Evolutionary conservation across 2,329 filamentous ascomycete species (phyloP).

Genomic region (Dothistroma septosporum): DNA sequence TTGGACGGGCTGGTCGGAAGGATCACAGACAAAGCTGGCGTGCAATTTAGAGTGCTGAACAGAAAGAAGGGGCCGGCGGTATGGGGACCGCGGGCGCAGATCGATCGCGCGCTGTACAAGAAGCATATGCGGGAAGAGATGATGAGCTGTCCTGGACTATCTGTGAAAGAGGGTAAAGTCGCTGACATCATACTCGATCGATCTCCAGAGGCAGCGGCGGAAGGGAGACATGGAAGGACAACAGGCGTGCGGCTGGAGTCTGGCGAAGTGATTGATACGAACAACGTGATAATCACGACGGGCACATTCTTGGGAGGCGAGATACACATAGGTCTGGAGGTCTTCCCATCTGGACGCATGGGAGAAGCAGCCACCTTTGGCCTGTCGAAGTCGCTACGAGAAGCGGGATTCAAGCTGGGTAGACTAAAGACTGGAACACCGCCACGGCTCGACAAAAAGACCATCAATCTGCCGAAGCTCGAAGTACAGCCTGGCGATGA

Average conservation of each 20-base stretch:
- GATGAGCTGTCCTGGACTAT: conserved; percentile 69
- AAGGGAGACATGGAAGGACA: conserved; percentile 63
- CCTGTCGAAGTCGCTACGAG: conserved; percentile 80
- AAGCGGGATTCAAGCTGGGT: conserved; percentile 84
- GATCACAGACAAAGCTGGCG: conserved; percentile 86
- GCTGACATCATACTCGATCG: conserved; percentile 80
- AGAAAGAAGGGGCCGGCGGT: conserved; percentile 87
- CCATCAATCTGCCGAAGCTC: conserved; percentile 72
- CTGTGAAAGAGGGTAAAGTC: conserved; percentile 78
- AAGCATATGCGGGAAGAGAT: conserved; percentile 88
- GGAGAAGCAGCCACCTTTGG: conserved; percentile 92
- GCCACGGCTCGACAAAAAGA: conserved; percentile 74
- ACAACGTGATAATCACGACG: conserved; percentile 86
- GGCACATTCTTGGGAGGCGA: conserved; percentile 94
- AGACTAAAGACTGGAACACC: conserved; percentile 94
- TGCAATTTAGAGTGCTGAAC: conserved; percentile 92
- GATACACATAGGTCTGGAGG: conserved; percentile 84
- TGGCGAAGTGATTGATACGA: conserved; percentile 75
- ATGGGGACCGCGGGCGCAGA: conserved; percentile 95
- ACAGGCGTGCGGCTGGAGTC: conserved; percentile 82
- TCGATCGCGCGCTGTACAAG: conserved; percentile 85
- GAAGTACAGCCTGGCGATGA: conserved; percentile 76
- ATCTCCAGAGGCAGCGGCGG: conserved; percentile 44
- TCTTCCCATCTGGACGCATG: conserved; percentile 82
- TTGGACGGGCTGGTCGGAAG: conserved; percentile 84